Base-by-base conservation (phyloP, 805 yeast genomes). In the Hanseniaspora valbyensis region DNA sequence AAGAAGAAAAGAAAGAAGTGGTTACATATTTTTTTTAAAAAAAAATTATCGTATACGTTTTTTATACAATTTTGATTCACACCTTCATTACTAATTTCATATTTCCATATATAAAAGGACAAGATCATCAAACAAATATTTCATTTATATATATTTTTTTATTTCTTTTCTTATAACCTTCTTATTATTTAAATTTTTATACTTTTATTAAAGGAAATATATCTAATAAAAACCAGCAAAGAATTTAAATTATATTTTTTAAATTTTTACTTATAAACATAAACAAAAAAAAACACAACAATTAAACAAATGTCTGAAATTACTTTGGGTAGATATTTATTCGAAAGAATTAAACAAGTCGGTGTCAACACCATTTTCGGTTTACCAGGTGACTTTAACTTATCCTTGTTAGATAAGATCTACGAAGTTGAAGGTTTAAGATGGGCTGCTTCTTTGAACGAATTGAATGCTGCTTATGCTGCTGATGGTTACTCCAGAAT, bases 401-500 rank as follows among this genome's bases (percentile, higher is more conserved):
- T 81, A 64, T 69, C 84, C 18, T 68, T 83, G 49, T 69, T 83
- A 55, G 89, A 83, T 62, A 78, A 82, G 62, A 72, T 83, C 61
- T 79, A 81, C 65, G 84, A 80, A 60, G 85, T 81, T 44, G 78
- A 76, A 32, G 85, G 83, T 42, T 62, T 85, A 67, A 75, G 83
- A 70, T 85, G 95, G 95, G 88, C 85, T 44, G 95, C 95, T 61
- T 84, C 85, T 66, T 84, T 92, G 64, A 85, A 86, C 68, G 95
- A 85, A 70, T 74, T 85, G 69, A 86, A 86, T 66, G 92, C 95
- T 42, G 84, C 92, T 40, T 61, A 61, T 57, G 83, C 94, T 49
- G 88, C 92, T 42, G 95, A 85, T 66, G 95, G 95, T 56, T 85
- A 85, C 70, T 80, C 90, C 49, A 72, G 95, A 65, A 72, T 85